Evolutionary conservation across 345 rosid genomes (phyloP).

Genomic region (Stellera chamaejasme): DNA sequence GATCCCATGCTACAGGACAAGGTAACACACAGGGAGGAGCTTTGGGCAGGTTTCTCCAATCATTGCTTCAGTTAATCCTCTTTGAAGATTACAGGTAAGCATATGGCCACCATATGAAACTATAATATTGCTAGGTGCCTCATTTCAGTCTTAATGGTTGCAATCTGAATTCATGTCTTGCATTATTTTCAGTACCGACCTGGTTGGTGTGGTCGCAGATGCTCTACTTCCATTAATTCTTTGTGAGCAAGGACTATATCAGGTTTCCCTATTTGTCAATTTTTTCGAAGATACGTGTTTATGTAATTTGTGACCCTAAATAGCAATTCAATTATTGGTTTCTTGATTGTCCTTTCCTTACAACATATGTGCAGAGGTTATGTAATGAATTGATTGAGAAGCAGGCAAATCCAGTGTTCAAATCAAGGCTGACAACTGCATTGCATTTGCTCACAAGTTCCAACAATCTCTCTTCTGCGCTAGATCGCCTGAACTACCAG

Average conservation of each 20-base stretch:
- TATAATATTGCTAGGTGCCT: background rate
- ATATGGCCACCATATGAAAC: background rate
- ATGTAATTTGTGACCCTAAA: too few species aligned
- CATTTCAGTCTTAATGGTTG: background rate
- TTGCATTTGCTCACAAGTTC: constrained; percentile 70
- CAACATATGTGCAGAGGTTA: constrained; percentile 42
- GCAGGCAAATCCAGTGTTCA: constrained; percentile 48
- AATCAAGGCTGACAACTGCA: constrained; percentile 63
- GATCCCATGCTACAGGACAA: constrained; percentile 45
- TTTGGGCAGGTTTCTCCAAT: constrained; percentile 62
- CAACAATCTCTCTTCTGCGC: constrained; percentile 67
- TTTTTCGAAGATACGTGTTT: background rate
- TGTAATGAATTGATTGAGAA: constrained; percentile 73
- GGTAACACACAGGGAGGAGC: constrained; percentile 64
- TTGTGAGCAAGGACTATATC: constrained; percentile 81
- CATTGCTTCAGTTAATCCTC: constrained; percentile 72
- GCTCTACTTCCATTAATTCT: constrained; percentile 93
- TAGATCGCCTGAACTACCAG: constrained; percentile 86
- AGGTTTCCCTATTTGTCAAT: constrained; percentile 32
- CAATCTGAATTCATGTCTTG: background rate
- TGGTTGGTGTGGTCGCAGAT: constrained; percentile 92
- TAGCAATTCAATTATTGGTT: too few species aligned
- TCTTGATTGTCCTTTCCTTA: too few species aligned
- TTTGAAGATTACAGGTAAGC: constrained; percentile 88
- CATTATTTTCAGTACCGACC: constrained; percentile 55